A percentile compares a stretch with the other conserved stretches of the same genome.
phyloP scores from a whole-genome alignment of 2,329 filamentous ascomycete species.

The Beauveria sp. region DNA sequence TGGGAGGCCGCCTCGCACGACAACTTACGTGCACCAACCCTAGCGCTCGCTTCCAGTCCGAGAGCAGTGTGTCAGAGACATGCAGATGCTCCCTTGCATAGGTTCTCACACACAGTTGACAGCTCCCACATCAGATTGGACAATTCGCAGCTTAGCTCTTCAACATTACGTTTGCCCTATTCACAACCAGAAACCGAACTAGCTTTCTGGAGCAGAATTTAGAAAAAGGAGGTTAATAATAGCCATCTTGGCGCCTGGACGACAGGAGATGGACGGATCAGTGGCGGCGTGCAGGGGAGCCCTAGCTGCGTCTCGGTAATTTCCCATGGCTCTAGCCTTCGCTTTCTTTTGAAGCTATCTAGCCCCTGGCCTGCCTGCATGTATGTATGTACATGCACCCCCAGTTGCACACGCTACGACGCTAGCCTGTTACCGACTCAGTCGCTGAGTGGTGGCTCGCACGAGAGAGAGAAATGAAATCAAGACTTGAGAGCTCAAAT shows the following conservation, averaged over 20 bases:
- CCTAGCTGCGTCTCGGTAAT: not conserved
- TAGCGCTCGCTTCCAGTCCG: not conserved
- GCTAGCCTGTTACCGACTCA: too few species aligned
- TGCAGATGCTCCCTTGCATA: slow-evolving; percentile 1
- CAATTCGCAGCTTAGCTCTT: too few species aligned
- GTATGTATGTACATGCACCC: not conserved
- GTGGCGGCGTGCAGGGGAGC: not conserved
- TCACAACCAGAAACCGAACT: not conserved
- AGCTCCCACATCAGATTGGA: not conserved
- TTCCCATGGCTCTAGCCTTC: not conserved
- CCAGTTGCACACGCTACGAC: too few species aligned
- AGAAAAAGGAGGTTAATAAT: not conserved
- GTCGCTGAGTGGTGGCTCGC: not conserved
- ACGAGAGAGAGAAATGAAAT: not conserved
- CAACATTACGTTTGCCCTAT: not conserved
- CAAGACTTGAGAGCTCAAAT: not conserved
- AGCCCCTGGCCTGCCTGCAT: not conserved
- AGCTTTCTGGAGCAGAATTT: not conserved
- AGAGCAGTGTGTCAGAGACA: not conserved
- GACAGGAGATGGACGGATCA: not conserved
- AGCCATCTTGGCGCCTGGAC: not conserved
- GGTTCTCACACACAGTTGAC: not conserved
- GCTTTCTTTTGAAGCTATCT: not conserved
- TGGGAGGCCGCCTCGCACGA: not conserved
- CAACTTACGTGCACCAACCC: not conserved